Evolutionary conservation across 1,284 basidiomycete species (phyloP).

Genomic region (Ustilago shanxiensis): DNA sequence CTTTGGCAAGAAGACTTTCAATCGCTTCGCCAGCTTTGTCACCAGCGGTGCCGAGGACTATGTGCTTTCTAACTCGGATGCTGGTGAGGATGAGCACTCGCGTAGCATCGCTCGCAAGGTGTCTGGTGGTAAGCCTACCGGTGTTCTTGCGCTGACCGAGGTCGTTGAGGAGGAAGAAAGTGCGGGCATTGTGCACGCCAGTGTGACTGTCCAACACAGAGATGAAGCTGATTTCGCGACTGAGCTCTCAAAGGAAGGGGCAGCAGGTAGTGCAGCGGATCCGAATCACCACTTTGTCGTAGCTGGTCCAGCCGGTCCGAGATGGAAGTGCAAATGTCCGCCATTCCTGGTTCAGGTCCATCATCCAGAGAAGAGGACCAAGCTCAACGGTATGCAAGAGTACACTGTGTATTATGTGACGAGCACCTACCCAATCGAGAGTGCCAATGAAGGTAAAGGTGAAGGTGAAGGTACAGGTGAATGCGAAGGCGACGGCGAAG

Average conservation of each 20-base stretch:
- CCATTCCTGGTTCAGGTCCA: constrained; percentile 82
- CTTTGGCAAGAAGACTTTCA: constrained; percentile 80
- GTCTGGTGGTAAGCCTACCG: constrained; percentile 22
- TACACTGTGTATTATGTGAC: constrained; percentile 83
- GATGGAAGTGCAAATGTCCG: constrained; percentile 80
- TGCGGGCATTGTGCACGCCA: neutral
- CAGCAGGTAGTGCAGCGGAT: constrained; percentile 16
- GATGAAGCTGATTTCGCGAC: neutral
- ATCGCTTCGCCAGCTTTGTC: constrained; percentile 85
- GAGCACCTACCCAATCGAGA: constrained; percentile 75
- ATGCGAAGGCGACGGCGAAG: too few species aligned
- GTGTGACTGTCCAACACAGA: neutral
- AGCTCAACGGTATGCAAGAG: constrained; percentile 75
- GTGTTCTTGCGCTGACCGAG: constrained; percentile 13
- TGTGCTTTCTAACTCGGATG: constrained; percentile 41
- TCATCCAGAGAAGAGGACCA: constrained; percentile 80
- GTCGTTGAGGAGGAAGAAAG: constrained; percentile 23
- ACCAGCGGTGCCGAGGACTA: constrained; percentile 83
- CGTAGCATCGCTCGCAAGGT: constrained; percentile 39
- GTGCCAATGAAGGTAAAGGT: neutral
- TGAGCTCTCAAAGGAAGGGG: neutral
- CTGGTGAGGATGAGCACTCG: constrained; percentile 33
- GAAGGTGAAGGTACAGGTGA: neutral
- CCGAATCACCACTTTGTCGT: constrained; percentile 77
- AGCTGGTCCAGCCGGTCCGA: constrained; percentile 74